phyloP scores from a whole-genome alignment of 148 eudicot genomes.

The Diospyros lotus region DNA sequence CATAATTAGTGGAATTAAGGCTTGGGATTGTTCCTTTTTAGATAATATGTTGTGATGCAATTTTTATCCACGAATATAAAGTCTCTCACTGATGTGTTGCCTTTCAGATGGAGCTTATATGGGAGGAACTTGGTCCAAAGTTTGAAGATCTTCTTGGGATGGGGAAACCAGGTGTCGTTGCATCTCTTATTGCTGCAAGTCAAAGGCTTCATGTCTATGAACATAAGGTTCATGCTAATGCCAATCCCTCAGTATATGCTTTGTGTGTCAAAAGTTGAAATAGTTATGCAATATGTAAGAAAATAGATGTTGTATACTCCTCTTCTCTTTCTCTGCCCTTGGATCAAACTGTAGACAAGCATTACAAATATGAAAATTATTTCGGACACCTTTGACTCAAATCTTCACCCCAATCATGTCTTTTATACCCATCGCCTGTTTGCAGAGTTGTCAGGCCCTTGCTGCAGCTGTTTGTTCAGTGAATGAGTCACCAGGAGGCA shows the following conservation, averaged over 20 bases:
- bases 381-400: not conserved
- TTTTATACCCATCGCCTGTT: slow-evolving; percentile 15
- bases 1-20: not conserved
- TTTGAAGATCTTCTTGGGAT: slow-evolving; percentile 63
- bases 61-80: too few relatives aligned
- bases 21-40: too few relatives aligned
- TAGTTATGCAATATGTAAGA: not conserved
- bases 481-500: slow-evolving; percentile 49
- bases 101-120: slow-evolving; percentile 61
- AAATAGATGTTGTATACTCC: not conserved
- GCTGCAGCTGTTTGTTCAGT: slow-evolving; percentile 61
- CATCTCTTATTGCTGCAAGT: slow-evolving; percentile 75
- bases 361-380: not conserved
- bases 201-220: slow-evolving; percentile 70
- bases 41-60: too few relatives aligned
- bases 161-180: slow-evolving; percentile 84
- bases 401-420: not conserved
- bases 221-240: slow-evolving; percentile 44
- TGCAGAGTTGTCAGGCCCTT: slow-evolving; percentile 85
- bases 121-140: slow-evolving; percentile 70
- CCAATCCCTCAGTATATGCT: not conserved
- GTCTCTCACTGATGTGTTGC: slow-evolving; percentile 6
- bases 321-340: not conserved
- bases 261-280: slow-evolving; percentile 1
- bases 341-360: not conserved